Percentiles rank a stretch among this genome's conserved stretches.
Evolutionary conservation across 805 yeast species (phyloP).

Genomic region (Teunomyces lycoperdinae): DNA sequence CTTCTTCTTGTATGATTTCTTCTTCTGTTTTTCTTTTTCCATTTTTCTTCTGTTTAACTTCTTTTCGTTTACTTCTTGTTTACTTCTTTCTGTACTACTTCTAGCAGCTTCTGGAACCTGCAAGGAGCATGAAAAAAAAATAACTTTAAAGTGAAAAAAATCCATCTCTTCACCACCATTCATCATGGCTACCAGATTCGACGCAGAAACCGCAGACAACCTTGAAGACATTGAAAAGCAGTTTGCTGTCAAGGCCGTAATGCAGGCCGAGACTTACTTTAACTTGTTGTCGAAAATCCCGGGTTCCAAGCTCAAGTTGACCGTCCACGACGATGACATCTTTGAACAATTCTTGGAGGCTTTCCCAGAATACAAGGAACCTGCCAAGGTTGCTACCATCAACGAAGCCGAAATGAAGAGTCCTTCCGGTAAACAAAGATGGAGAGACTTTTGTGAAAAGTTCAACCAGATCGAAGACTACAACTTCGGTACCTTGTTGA

Average conservation of each 20-base stretch:
- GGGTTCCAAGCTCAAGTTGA: conserved; percentile 76
- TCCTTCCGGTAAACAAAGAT: conserved; percentile 73
- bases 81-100: not conserved
- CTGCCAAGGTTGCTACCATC: conserved; percentile 54
- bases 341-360: conserved; percentile 55
- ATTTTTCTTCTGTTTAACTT: not conserved
- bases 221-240: conserved; percentile 95
- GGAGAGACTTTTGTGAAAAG: conserved; percentile 84
- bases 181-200: conserved; percentile 46
- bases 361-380: conserved; percentile 85
- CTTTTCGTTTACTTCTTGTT: not conserved
- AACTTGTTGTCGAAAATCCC: conserved; percentile 64
- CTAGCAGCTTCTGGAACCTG: not conserved
- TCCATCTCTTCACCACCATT: conserved; percentile 1
- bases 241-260: conserved; percentile 96
- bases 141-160: not conserved
- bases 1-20: not conserved
- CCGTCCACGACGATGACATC: conserved; percentile 70
- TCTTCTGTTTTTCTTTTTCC: not conserved
- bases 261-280: conserved; percentile 96
- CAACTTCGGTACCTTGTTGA: conserved; percentile 91
- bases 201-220: conserved; percentile 91
- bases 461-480: conserved; percentile 88
- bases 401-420: conserved; percentile 82
- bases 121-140: not conserved